Conservation (phyloP, 1,284 basidiomycete genomes). For the Sporisorium reilianum region DNA sequence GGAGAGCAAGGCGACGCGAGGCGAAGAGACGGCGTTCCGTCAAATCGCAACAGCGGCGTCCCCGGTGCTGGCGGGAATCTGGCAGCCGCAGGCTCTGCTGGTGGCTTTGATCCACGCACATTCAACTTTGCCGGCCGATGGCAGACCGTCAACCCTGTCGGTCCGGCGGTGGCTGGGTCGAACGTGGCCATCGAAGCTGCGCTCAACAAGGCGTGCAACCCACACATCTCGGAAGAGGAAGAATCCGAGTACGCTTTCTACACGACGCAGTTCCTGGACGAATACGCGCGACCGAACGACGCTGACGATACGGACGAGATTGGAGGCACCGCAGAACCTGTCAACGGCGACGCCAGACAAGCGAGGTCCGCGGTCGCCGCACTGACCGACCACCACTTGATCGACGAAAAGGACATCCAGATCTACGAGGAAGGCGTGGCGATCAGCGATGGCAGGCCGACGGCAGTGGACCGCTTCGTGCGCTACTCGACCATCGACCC, state of each 20-base stretch:
- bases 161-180: conserved; percentile 25
- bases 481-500: conserved; percentile 35
- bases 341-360: not conserved
- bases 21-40: conserved; percentile 4
- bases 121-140: conserved; percentile 55
- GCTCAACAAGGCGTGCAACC: conserved; percentile 44
- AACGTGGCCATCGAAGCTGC: conserved; percentile 46
- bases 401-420: conserved; percentile 50
- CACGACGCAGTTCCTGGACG: conserved; percentile 48
- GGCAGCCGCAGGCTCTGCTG: not conserved
- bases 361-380: conserved; percentile 10
- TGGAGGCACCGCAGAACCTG: not conserved
- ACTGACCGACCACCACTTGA: conserved; percentile 38
- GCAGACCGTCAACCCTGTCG: conserved; percentile 36
- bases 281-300: conserved; percentile 25
- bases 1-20: conserved; percentile 14
- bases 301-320: conserved; percentile 6
- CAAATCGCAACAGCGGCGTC: conserved; percentile 7
- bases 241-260: conserved; percentile 50
- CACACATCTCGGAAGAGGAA: conserved; percentile 43
- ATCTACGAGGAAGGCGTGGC: conserved; percentile 56
- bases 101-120: conserved; percentile 38
- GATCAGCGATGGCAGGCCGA: conserved; percentile 19
- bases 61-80: not conserved
- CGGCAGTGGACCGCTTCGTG: conserved; percentile 27